phyloP scores from a whole-genome alignment of 306 rosid species.

The Chamaecrista fasciculata region DNA sequence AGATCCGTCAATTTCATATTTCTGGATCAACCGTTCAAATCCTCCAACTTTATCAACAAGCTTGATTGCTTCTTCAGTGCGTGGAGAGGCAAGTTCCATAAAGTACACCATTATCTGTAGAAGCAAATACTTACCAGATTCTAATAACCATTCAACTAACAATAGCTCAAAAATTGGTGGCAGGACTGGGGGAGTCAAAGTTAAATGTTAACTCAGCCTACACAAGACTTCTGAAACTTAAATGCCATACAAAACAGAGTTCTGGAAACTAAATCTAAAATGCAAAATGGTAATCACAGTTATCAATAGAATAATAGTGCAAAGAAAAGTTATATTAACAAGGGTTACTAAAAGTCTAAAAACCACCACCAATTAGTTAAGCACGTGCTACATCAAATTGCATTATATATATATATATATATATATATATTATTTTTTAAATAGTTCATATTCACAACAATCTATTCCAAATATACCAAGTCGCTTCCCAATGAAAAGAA shows the following conservation, averaged over 20 bases:
- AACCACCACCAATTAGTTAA: too few relatives aligned
- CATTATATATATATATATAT: not conserved
- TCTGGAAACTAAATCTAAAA: slow-evolving; percentile 1
- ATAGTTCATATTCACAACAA: not conserved
- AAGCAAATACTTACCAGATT: slow-evolving; percentile 22
- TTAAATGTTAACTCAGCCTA: slow-evolving; percentile 22
- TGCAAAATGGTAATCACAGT: not conserved
- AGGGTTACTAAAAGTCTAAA: too few relatives aligned
- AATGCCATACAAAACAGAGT: slow-evolving; percentile 14
- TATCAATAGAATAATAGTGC: not conserved
- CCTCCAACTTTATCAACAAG: slow-evolving; percentile 99
- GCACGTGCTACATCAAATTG: not conserved
- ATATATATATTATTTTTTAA: not conserved
- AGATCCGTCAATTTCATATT: slow-evolving; percentile 96
- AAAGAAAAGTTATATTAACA: not conserved
- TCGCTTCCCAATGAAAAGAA: too few relatives aligned
- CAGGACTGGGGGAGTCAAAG: not conserved
- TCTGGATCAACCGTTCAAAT: slow-evolving; percentile 94
- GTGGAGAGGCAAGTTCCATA: slow-evolving; percentile 93
- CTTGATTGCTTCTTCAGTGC: slow-evolving; percentile 82
- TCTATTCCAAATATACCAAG: too few relatives aligned
- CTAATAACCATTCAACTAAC: slow-evolving; percentile 1
- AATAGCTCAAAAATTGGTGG: not conserved
- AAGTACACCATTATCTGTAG: slow-evolving; percentile 83
- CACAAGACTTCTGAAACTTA: slow-evolving; percentile 12